Conservation (phyloP, 2,329 filamentous ascomycete species). For the Fusarium kyushuense region DNA sequence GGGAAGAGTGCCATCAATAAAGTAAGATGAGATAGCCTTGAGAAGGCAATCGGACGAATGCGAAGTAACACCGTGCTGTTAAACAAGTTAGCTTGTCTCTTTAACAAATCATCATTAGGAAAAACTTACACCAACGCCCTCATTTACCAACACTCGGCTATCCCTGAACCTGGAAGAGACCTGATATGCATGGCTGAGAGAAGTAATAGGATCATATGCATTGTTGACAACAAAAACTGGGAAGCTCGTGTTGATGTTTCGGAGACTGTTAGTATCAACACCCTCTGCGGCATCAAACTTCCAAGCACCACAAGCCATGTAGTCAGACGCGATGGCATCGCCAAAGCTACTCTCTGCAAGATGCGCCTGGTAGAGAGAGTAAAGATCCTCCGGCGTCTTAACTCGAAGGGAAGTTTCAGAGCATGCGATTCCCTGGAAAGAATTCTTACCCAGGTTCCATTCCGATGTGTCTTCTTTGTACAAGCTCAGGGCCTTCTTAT, state of each 20-base stretch:
- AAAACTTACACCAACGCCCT: slow-evolving; percentile 40
- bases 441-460: slow-evolving; percentile 27
- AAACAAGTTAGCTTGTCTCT: background rate
- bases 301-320: slow-evolving; percentile 29
- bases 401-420: slow-evolving; percentile 31
- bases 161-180: slow-evolving; percentile 32
- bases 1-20: slow-evolving; percentile 17
- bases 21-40: slow-evolving; percentile 24
- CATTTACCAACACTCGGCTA: slow-evolving; percentile 37
- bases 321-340: slow-evolving; percentile 18
- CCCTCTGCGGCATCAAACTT: slow-evolving; percentile 32
- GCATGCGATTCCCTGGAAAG: slow-evolving; percentile 32
- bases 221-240: slow-evolving; percentile 39
- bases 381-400: slow-evolving; percentile 21
- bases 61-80: slow-evolving; percentile 29
- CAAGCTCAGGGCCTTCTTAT: slow-evolving; percentile 19
- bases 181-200: slow-evolving; percentile 33
- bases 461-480: slow-evolving; percentile 16
- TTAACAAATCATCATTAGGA: fast-evolving
- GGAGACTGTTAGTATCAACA: slow-evolving; percentile 22
- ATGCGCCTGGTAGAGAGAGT: slow-evolving; percentile 21
- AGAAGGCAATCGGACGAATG: slow-evolving; percentile 29
- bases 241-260: slow-evolving; percentile 38
- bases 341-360: slow-evolving; percentile 31
- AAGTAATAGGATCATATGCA: slow-evolving; percentile 38